Evolutionary conservation across 1,284 basidiomycete genomes (phyloP).

Genomic region (Naganishia cerealis): DNA sequence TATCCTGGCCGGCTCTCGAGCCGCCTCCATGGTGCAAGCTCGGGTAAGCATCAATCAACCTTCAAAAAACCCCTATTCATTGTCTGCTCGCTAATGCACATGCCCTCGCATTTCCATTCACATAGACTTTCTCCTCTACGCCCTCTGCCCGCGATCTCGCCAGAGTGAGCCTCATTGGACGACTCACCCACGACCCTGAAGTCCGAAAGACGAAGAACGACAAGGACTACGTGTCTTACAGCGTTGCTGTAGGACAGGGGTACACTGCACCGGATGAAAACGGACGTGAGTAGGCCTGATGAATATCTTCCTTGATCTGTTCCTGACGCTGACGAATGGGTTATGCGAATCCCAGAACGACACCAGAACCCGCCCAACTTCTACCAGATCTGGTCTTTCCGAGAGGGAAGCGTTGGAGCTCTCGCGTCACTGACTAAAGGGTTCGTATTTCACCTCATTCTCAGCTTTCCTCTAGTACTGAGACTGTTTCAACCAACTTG

Average conservation of each 20-base stretch:
- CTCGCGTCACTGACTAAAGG: slow-evolving; percentile 19
- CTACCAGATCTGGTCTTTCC: slow-evolving; percentile 25
- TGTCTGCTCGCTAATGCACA: neutral
- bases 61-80: neutral
- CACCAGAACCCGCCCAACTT: slow-evolving; percentile 21
- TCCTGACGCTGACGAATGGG: neutral
- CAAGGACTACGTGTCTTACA: slow-evolving; percentile 72
- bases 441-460: neutral
- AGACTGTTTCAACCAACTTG: too few species aligned
- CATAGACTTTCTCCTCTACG: slow-evolving; percentile 71
- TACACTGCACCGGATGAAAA: slow-evolving; percentile 18
- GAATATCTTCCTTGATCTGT: neutral
- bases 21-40: slow-evolving; percentile 20
- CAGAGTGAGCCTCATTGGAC: slow-evolving; percentile 72
- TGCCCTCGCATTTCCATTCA: neutral
- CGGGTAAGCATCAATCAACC: slow-evolving; percentile 1
- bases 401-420: slow-evolving; percentile 2
- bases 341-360: slow-evolving; percentile 3
- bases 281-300: slow-evolving; percentile 10
- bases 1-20: slow-evolving; percentile 12
- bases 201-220: slow-evolving; percentile 66
- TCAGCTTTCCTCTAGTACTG: too few species aligned
- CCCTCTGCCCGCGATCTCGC: slow-evolving; percentile 57
- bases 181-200: slow-evolving; percentile 69
- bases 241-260: slow-evolving; percentile 37